Conservation (phyloP, 352 stramenopile genomes). For the Phytopythium litorale region DNA sequence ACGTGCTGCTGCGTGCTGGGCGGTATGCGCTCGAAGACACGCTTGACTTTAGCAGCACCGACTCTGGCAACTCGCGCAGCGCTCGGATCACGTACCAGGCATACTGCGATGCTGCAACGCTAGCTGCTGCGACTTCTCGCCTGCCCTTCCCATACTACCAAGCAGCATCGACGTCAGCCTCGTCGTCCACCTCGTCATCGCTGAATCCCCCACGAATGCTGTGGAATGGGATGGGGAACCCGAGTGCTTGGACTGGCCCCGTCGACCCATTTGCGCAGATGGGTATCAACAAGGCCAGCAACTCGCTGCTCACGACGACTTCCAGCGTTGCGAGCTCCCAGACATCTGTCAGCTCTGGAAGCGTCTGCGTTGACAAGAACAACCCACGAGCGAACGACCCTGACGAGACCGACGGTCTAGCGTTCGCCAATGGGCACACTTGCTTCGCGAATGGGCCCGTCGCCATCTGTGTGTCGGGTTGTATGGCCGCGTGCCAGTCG, state of each 20-base stretch:
- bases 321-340: constrained; percentile 3
- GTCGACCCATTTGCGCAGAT: constrained; percentile 61
- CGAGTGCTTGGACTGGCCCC: constrained; percentile 36
- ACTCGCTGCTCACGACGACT: constrained; percentile 30
- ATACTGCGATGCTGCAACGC: constrained; percentile 46
- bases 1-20: constrained; percentile 52
- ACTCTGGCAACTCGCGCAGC: constrained; percentile 28
- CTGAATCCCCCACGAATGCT: constrained; percentile 34
- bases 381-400: constrained; percentile 8
- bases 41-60: constrained; percentile 42
- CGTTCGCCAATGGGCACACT: constrained; percentile 35
- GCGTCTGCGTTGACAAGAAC: constrained; percentile 61
- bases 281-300: constrained; percentile 38
- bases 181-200: constrained; percentile 9
- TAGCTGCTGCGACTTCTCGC: constrained; percentile 25
- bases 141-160: constrained; percentile 44
- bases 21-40: constrained; percentile 49
- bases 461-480: constrained; percentile 53
- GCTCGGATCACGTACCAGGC: constrained; percentile 60
- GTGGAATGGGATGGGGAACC: constrained; percentile 66
- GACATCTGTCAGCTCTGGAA: constrained; percentile 26
- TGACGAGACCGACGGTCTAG: not conserved
- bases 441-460: constrained; percentile 46
- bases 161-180: not conserved
- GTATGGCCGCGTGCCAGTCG: constrained; percentile 40